Base-by-base conservation (phyloP, 371 early-diverging fungal species). In the Zancudomyces culisetae region DNA sequence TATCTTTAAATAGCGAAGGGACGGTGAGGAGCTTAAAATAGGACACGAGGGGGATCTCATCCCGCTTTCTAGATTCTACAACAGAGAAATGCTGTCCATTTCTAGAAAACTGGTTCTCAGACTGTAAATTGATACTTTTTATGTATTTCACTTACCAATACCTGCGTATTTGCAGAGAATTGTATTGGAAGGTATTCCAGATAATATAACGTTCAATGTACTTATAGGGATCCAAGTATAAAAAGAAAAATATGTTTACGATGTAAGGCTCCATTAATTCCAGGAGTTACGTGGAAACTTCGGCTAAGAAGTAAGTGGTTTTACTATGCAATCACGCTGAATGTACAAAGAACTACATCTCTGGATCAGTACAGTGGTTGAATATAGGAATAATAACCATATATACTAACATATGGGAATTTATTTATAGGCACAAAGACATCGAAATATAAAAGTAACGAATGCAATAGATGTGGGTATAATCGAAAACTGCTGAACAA, bases 31-130 rank as follows among this genome's bases (percentile, higher is more conserved):
- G 28, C 27, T 50, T 19, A 22, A 29, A 22, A 30, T 28, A 20
- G 28, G 20, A 15, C 27, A 30, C 43, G 51, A 22, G 35, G 50
- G 24, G 30, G 46, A 40, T 1, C 39, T 64, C n/a, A 28, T 55
- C 49, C 66, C 67, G 1, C 21, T 58, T 24, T 51, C 66, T 6
- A 59, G 66, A 26, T 66, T 65, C 45, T 59, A 54, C 23, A 27
- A 58, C 30, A 65, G 57, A 52, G 64, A 66, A 24, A 61, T 65
- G 66, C 52, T 56, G 3, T 45, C 42, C 43, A 53, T 65, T 21
- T 57, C 67, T 19, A 54, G 55, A 45, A 65, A 65, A 27, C 53
- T 58, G 46, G 66, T 65, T 27, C 45, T 67, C 27, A 60, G 66
- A 23, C 24, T 67, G 35, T 35, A 35, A 35, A 15, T 10, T 6